phyloP scores from a whole-genome alignment of 306 rosid genomes.

The Dalbergia cochinchinensis region DNA sequence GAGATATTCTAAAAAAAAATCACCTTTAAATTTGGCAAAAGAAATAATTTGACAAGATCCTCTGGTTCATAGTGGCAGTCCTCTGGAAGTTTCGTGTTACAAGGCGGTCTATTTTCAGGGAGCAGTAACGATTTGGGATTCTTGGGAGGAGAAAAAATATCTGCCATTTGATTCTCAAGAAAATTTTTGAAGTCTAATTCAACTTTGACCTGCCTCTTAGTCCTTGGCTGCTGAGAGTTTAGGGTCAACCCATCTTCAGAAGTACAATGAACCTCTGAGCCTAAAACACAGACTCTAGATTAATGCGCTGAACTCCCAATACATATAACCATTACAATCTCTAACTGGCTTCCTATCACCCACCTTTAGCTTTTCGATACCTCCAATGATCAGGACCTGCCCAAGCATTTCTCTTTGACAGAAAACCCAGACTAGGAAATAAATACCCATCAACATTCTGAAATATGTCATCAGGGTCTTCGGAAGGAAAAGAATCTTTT shows the following conservation, averaged over 20 bases:
- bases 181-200: slow-evolving; percentile 76
- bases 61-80: slow-evolving; percentile 98
- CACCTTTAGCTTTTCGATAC: slow-evolving; percentile 79
- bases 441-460: slow-evolving; percentile 76
- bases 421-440: slow-evolving; percentile 77
- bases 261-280: slow-evolving; percentile 62
- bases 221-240: slow-evolving; percentile 58
- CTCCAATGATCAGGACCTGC: slow-evolving; percentile 99
- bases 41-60: slow-evolving; percentile 86
- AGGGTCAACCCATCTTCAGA: slow-evolving; percentile 59
- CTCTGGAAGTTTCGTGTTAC: slow-evolving; percentile 91
- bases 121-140: slow-evolving; percentile 79
- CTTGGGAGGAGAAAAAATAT: slow-evolving; percentile 82
- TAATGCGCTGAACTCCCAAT: slow-evolving; percentile 31
- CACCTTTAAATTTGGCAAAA: slow-evolving; percentile 87
- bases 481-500: slow-evolving; percentile 59
- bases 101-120: slow-evolving; percentile 67
- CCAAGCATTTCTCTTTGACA: slow-evolving; percentile 87
- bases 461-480: slow-evolving; percentile 63
- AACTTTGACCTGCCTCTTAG: slow-evolving; percentile 62
- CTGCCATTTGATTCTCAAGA: slow-evolving; percentile 60
- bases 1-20: slow-evolving; percentile 39
- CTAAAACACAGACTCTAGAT: slow-evolving; percentile 51
- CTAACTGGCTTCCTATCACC: slow-evolving; percentile 19
- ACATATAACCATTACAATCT: slow-evolving; percentile 18